Percentiles rank a stretch among this genome's conserved stretches.
phyloP scores from a whole-genome alignment of 176 grass and related monocot species.

The Microstegium vimineum region DNA sequence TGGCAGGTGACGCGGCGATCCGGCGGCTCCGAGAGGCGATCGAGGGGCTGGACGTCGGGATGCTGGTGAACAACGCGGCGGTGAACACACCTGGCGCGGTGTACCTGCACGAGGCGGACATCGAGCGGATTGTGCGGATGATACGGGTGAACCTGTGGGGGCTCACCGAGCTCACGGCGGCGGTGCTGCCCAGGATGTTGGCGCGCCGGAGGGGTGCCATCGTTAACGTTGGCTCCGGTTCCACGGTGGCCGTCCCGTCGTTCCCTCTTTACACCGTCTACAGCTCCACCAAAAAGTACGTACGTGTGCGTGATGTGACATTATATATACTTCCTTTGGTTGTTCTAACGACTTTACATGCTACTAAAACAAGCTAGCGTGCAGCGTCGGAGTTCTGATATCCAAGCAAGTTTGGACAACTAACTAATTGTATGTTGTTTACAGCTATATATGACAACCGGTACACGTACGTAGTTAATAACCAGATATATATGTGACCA shows the following conservation, averaged over 20 bases:
- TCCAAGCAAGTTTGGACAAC: background rate
- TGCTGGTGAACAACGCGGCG: conserved; percentile 67
- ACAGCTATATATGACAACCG: too few species aligned
- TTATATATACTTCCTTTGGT: background rate
- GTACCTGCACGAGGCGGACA: conserved; percentile 54
- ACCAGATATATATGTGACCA: too few species aligned
- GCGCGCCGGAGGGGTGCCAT: conserved; percentile 37
- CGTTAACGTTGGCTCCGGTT: conserved; percentile 56
- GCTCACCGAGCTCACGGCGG: conserved; percentile 29
- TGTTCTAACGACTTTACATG: background rate
- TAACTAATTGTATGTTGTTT: background rate
- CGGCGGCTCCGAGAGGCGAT: conserved; percentile 8
- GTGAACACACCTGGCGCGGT: conserved; percentile 24
- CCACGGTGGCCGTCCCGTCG: conserved; percentile 31
- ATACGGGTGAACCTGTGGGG: conserved; percentile 42
- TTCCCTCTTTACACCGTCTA: conserved; percentile 54
- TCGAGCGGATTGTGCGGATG: conserved; percentile 32
- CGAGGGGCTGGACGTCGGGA: conserved; percentile 37
- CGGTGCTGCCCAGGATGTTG: conserved; percentile 51
- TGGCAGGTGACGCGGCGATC: conserved; percentile 9
- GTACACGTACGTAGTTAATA: too few species aligned
- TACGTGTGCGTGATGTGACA: background rate
- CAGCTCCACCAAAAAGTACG: conserved; percentile 25
- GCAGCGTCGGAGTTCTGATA: background rate
- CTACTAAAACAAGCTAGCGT: background rate